These are phyloP conservation scores for Orbilia ellipsospora DNA, from an alignment of 2,329 filamentous ascomycete genomes.

Conservation along the genomic window DNA sequence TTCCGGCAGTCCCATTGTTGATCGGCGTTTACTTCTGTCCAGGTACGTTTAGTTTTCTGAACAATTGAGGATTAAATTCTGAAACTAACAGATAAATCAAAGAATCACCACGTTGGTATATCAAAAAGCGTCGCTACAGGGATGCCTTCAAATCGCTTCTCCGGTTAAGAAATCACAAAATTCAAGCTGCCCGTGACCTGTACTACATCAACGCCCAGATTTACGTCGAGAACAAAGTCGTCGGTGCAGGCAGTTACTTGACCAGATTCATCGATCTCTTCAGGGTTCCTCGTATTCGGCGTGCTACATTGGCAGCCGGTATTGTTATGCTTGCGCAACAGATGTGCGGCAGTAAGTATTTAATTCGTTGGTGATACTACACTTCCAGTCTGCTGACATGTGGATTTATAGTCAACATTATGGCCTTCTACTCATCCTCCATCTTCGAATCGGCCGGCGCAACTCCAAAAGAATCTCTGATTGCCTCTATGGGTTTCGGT, in stretches of 20 bases:
- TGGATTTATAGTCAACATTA: slow-evolving; percentile 70
- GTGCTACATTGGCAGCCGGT: slow-evolving; percentile 79
- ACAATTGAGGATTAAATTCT: not conserved
- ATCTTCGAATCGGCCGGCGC: slow-evolving; percentile 72
- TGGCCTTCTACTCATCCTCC: slow-evolving; percentile 79
- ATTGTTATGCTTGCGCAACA: slow-evolving; percentile 80
- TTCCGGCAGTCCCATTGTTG: slow-evolving; percentile 72
- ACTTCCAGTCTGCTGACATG: slow-evolving; percentile 60
- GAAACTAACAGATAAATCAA: slow-evolving; percentile 17
- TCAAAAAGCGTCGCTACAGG: slow-evolving; percentile 73
- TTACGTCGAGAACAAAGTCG: slow-evolving; percentile 64
- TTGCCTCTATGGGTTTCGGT: slow-evolving; percentile 74
- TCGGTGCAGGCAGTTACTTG: slow-evolving; percentile 68
- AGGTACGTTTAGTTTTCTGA: slow-evolving; percentile 22
- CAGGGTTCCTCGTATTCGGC: slow-evolving; percentile 74
- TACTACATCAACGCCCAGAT: slow-evolving; percentile 71
- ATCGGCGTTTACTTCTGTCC: slow-evolving; percentile 72
- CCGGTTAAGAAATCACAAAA: slow-evolving; percentile 69
- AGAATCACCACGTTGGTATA: slow-evolving; percentile 69
- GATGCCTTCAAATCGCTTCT: slow-evolving; percentile 72
- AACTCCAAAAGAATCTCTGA: slow-evolving; percentile 68
- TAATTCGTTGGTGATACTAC: slow-evolving; percentile 68
- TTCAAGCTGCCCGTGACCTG: slow-evolving; percentile 73
- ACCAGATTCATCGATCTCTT: slow-evolving; percentile 74
- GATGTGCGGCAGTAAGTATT: slow-evolving; percentile 67